Conservation (phyloP, 1,139 yeast genomes). For the Ogataea hybrid region DNA sequence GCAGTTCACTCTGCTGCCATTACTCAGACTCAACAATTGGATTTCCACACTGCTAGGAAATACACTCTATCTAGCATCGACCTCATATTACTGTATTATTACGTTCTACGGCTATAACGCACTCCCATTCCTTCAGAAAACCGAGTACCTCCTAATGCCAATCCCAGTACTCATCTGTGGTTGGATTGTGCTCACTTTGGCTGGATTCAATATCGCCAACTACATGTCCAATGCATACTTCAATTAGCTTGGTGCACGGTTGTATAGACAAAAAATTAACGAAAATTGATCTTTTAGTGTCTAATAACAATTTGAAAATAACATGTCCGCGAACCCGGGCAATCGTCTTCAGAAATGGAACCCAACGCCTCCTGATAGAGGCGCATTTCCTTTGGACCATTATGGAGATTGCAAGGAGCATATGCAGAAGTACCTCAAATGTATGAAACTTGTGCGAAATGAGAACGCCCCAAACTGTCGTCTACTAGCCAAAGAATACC, state of each 20-base stretch:
- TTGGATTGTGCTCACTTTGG: constrained; percentile 55
- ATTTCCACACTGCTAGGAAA: constrained; percentile 72
- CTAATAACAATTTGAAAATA: constrained; percentile 1
- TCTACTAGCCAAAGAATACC: constrained; percentile 72
- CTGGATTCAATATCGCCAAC: constrained; percentile 71
- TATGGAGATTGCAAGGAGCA: constrained; percentile 67
- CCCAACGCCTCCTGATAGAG: constrained; percentile 95
- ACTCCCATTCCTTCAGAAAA: constrained; percentile 69
- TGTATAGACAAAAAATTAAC: constrained; percentile 5
- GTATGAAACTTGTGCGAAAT: constrained; percentile 75
- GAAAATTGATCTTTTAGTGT: too few relatives aligned
- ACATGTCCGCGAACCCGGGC: constrained; percentile 40
- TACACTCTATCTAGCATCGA: constrained; percentile 67
- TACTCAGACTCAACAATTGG: constrained; percentile 62
- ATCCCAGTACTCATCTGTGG: constrained; percentile 55
- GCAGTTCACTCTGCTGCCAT: constrained; percentile 74
- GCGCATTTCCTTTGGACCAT: constrained; percentile 94
- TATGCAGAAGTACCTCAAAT: constrained; percentile 74
- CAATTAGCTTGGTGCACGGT: constrained; percentile 30
- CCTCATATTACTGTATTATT: constrained; percentile 72
- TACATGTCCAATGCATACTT: constrained; percentile 70
- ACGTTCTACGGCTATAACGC: constrained; percentile 88
- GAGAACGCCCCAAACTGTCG: constrained; percentile 90
- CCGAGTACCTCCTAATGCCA: constrained; percentile 54
- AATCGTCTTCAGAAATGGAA: constrained; percentile 51